Percentiles rank a stretch among this genome's conserved stretches.
Evolutionary conservation across 805 yeast genomes (phyloP).

Genomic region (Cyberlindnera saturnus): DNA sequence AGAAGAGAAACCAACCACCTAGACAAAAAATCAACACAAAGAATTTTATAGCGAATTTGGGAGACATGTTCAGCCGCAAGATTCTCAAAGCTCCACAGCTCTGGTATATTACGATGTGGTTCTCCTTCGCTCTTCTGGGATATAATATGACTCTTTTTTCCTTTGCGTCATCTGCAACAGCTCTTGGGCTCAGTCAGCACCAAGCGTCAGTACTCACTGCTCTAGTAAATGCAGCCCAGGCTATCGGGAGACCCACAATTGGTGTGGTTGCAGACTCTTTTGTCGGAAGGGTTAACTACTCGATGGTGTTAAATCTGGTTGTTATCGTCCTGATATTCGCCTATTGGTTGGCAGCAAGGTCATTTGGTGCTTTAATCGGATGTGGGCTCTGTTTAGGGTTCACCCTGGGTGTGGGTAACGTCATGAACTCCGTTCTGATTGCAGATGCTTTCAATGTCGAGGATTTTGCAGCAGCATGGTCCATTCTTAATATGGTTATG

Average conservation of each 20-base stretch:
- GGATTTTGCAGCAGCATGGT: slow-evolving; percentile 36
- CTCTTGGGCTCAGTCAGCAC: slow-evolving; percentile 40
- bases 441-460: slow-evolving; percentile 34
- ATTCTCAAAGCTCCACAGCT: slow-evolving; percentile 28
- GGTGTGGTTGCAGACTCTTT: slow-evolving; percentile 39
- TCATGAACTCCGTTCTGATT: slow-evolving; percentile 35
- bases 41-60: slow-evolving; percentile 15
- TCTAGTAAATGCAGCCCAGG: slow-evolving; percentile 41
- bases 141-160: slow-evolving; percentile 41
- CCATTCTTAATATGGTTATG: slow-evolving; percentile 28
- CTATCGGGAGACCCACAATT: slow-evolving; percentile 42
- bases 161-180: slow-evolving; percentile 38
- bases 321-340: slow-evolving; percentile 33
- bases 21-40: slow-evolving; percentile 5
- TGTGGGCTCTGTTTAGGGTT: slow-evolving; percentile 39
- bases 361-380: slow-evolving; percentile 33
- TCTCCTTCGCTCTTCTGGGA: slow-evolving; percentile 30
- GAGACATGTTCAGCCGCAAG: slow-evolving; percentile 28
- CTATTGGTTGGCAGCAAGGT: slow-evolving; percentile 41
- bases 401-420: slow-evolving; percentile 39
- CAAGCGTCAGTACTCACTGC: slow-evolving; percentile 42
- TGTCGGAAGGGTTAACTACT: slow-evolving; percentile 39
- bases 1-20: slow-evolving; percentile 24
- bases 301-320: slow-evolving; percentile 30
- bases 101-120: slow-evolving; percentile 31